These are phyloP conservation scores for Diospyros lotus DNA, from an alignment of 148 eudicot species.

Conservation along the genomic window DNA sequence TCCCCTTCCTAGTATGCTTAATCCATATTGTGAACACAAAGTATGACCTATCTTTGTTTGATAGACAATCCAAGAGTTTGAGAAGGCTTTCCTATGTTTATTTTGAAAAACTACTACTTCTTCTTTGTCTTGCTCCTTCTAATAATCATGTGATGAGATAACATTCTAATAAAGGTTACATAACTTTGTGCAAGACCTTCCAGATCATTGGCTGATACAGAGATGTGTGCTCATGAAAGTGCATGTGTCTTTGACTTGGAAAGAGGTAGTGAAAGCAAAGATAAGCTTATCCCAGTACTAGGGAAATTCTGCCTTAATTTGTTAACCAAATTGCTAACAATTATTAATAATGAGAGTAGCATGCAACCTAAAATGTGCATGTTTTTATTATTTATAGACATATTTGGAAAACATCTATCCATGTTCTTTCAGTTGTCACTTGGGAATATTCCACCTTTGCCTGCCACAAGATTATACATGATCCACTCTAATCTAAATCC, in stretches of 20 bases:
- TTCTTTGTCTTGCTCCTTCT: background rate
- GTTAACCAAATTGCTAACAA: background rate
- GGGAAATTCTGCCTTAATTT: background rate
- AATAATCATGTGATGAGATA: background rate
- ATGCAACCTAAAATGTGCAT: too few species aligned
- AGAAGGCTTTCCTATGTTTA: background rate
- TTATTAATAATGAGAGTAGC: background rate
- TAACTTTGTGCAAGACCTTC: background rate
- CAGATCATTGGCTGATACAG: background rate
- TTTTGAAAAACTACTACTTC: conserved; percentile 7
- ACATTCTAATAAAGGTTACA: background rate
- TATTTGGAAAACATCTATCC: conserved; percentile 1
- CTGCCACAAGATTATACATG: background rate
- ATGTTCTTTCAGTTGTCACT: background rate
- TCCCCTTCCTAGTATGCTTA: background rate
- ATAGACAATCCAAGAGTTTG: background rate
- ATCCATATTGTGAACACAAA: background rate
- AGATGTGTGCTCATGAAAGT: background rate
- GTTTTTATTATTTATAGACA: too few species aligned
- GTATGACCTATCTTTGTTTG: background rate
- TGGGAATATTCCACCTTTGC: background rate
- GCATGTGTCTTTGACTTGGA: background rate
- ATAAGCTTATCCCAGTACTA: background rate
- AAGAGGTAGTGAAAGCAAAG: background rate
- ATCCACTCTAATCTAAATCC: background rate